Evolutionary conservation across 305 asterid genomes (phyloP).

Genomic region (Coffea humblotiana): DNA sequence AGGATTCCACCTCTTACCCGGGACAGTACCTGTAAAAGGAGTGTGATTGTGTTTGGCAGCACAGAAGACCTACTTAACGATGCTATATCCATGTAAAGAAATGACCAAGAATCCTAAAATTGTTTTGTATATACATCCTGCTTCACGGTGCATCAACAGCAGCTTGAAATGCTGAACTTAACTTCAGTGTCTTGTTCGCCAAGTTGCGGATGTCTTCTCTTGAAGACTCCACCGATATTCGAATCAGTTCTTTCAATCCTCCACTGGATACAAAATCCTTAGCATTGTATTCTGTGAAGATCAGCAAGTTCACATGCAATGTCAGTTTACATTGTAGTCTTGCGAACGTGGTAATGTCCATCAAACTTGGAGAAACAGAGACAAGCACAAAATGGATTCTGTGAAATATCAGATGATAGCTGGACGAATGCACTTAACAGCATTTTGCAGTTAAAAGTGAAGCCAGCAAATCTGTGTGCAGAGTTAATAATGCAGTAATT

Average conservation of each 20-base stretch:
- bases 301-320: constrained; percentile 12
- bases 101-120: not conserved
- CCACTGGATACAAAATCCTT: constrained; percentile 63
- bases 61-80: not conserved
- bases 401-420: not conserved
- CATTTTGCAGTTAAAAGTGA: not conserved
- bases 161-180: constrained; percentile 48
- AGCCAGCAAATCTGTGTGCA: not conserved
- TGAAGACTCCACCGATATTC: constrained; percentile 63
- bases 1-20: not conserved
- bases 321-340: not conserved
- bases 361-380: not conserved
- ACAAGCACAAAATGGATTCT: not conserved
- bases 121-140: not conserved
- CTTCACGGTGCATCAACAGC: constrained; percentile 34
- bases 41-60: not conserved
- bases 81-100: not conserved
- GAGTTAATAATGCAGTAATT: not conserved
- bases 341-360: not conserved
- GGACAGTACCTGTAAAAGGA: not conserved
- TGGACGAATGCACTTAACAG: not conserved
- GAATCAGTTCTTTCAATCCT: constrained; percentile 58
- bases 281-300: constrained; percentile 65
- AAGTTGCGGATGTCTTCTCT: constrained; percentile 87
- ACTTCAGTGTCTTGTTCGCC: constrained; percentile 71